A percentile compares a stretch with the other conserved stretches of the same genome.
Evolutionary conservation across 208 protist species (phyloP).

Genomic region (Cochliopodium minus): DNA sequence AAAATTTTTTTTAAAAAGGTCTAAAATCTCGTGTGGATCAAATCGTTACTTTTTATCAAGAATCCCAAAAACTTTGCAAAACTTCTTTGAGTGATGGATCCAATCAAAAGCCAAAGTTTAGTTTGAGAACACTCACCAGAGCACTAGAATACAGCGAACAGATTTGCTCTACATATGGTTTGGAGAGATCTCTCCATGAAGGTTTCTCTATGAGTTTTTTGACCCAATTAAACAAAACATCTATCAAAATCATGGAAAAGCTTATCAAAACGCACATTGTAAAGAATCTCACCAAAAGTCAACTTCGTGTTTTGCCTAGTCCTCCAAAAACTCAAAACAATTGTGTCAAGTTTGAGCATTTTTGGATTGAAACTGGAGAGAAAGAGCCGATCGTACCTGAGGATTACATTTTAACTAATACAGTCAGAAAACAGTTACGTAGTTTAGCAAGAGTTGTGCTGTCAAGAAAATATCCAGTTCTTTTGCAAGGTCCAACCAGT

Average conservation of each 20-base stretch:
- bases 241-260: slow-evolving; percentile 54
- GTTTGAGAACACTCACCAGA: slow-evolving; percentile 84
- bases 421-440: slow-evolving; percentile 68
- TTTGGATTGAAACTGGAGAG: slow-evolving; percentile 64
- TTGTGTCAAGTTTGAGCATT: slow-evolving; percentile 72
- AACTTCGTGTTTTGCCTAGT: slow-evolving; percentile 14
- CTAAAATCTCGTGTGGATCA: slow-evolving; percentile 58
- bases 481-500: slow-evolving; percentile 94
- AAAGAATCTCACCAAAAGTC: slow-evolving; percentile 35
- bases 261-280: slow-evolving; percentile 67
- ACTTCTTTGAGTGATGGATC: slow-evolving; percentile 67
- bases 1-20: slow-evolving; percentile 53
- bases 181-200: slow-evolving; percentile 77
- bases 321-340: slow-evolving; percentile 16
- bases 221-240: slow-evolving; percentile 69
- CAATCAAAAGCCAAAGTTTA: slow-evolving; percentile 80
- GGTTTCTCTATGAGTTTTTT: slow-evolving; percentile 84
- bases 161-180: slow-evolving; percentile 53
- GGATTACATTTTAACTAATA: slow-evolving; percentile 84
- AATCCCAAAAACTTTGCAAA: slow-evolving; percentile 53
- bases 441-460: slow-evolving; percentile 79
- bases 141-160: slow-evolving; percentile 62
- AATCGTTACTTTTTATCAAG: slow-evolving; percentile 82
- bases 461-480: slow-evolving; percentile 74
- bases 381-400: slow-evolving; percentile 27